phyloP scores from a whole-genome alignment of 805 yeast genomes.

The Myxozyma melibiosi region DNA sequence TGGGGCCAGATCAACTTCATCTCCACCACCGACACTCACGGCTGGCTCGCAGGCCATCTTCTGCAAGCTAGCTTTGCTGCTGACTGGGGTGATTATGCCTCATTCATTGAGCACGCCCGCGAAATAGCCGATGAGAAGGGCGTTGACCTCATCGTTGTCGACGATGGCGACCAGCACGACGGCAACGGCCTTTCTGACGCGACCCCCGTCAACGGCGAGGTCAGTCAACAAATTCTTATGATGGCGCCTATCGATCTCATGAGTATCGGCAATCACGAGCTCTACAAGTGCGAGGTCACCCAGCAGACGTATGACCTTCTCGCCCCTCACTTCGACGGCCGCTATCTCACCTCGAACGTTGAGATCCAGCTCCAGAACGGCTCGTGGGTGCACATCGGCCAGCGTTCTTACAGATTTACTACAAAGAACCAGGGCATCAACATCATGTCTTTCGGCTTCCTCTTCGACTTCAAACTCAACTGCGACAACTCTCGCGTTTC shows the following conservation, averaged over 20 bases:
- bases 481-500: slow-evolving; percentile 66
- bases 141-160: slow-evolving; percentile 72
- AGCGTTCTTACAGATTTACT: slow-evolving; percentile 61
- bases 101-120: slow-evolving; percentile 61
- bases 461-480: slow-evolving; percentile 70
- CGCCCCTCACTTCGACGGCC: slow-evolving; percentile 57
- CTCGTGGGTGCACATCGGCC: slow-evolving; percentile 65
- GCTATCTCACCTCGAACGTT: slow-evolving; percentile 56
- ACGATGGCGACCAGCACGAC: slow-evolving; percentile 92
- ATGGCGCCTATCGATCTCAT: slow-evolving; percentile 69
- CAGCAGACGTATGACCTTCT: slow-evolving; percentile 63
- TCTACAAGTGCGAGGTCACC: slow-evolving; percentile 68
- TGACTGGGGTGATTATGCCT: slow-evolving; percentile 89
- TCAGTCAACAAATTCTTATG: slow-evolving; percentile 64
- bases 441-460: slow-evolving; percentile 71
- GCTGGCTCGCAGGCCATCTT: slow-evolving; percentile 88
- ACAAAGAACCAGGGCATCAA: slow-evolving; percentile 57
- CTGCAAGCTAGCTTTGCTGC: slow-evolving; percentile 76
- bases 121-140: slow-evolving; percentile 48
- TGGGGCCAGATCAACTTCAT: slow-evolving; percentile 80
- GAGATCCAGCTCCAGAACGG: slow-evolving; percentile 43
- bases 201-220: slow-evolving; percentile 68
- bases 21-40: slow-evolving; percentile 97
- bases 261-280: slow-evolving; percentile 89
- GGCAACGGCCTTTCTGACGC: slow-evolving; percentile 86